Evolutionary conservation across 2,329 filamentous ascomycete species (phyloP), one percentile per base, ranked within the genome.

Genomic region (Didymella sp.): DNA sequence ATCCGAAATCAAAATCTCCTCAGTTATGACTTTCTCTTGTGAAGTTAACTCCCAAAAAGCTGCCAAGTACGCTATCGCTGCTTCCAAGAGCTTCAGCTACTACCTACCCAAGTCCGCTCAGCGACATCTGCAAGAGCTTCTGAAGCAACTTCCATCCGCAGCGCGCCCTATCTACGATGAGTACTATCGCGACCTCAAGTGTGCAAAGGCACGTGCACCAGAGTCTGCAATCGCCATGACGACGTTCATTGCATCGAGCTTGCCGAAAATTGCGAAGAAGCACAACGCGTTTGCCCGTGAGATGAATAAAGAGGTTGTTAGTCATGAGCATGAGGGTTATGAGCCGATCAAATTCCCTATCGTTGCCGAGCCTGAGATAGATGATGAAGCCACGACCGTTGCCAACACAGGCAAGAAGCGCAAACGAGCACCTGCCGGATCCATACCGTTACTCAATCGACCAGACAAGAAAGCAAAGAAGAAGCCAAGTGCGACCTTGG

Each of bases 1-100:
- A n/a, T 4, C 17, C 8, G 17, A 11, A 24, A 21, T 17, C 15
- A 11, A 15, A 2, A 8, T 8, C 6, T 6, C 21, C 3, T 11
- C n/a, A 11, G 11, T 11, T 15, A 43, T 43, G 37, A 6, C 51
- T 4, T 8, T 38, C 7, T 48, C 44, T 4, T 17, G 15, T n/a
- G 37, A 35, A 38, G 2, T 12, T 6, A 13, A 37, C 2, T 15
- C 17, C 17, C 21, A 55, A 19, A 30, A 22, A 8, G 6, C 47
- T n/a, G 8, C 44, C 17, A 30, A 30, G 19, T 56, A 56, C 33
- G 53, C 53, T 21, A 25, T 56, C 35, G 33, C 41, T 9, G 53
- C 53, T n/a, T 56, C 53, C 7, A 51, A 46, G 40, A 46, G 53
- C 46, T 56, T 56, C 46, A 51, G 46, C 33, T 56, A 56, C 41